Conservation (phyloP, 345 rosid species). For the Kernera saxatilis region DNA sequence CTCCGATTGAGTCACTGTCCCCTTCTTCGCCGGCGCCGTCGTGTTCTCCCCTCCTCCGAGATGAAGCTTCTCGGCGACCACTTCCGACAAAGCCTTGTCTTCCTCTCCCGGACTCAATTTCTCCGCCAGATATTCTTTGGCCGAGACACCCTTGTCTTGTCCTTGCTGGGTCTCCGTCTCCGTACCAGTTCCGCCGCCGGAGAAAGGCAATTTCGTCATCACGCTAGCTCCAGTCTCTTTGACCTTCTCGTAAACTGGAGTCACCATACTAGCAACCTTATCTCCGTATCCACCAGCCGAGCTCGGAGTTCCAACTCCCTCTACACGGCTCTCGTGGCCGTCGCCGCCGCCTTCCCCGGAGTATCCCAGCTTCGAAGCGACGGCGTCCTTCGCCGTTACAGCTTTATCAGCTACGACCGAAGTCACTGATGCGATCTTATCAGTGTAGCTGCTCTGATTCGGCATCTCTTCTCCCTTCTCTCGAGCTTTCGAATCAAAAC, state of each 20-base stretch:
- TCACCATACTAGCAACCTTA: conserved; percentile 33
- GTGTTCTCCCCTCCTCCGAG: conserved; percentile 10
- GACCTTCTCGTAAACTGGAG: conserved; percentile 50
- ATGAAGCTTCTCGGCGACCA: conserved; percentile 44
- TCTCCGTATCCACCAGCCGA: conserved; percentile 39
- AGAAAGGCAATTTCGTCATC: conserved; percentile 28
- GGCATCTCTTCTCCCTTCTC: neutral
- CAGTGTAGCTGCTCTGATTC: conserved; percentile 38
- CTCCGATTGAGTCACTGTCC: conserved; percentile 50
- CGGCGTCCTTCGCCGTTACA: conserved; percentile 37
- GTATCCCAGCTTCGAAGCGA: conserved; percentile 62
- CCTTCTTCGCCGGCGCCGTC: conserved; percentile 20
- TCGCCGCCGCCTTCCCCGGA: conserved; percentile 15
- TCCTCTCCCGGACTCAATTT: conserved; percentile 76
- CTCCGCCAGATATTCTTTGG: conserved; percentile 46
- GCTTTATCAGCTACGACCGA: conserved; percentile 46
- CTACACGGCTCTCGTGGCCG: neutral
- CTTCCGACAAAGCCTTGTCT: conserved; percentile 58
- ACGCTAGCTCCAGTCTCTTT: conserved; percentile 39
- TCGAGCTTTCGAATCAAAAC: neutral
- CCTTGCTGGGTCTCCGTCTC: neutral
- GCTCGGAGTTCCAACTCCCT: neutral
- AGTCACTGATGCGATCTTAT: conserved; percentile 41
- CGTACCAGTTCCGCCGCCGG: neutral
- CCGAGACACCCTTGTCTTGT: conserved; percentile 48